Evolutionary conservation across 2,329 filamentous ascomycete species (phyloP).

Genomic region (Paecilomyces niveus): DNA sequence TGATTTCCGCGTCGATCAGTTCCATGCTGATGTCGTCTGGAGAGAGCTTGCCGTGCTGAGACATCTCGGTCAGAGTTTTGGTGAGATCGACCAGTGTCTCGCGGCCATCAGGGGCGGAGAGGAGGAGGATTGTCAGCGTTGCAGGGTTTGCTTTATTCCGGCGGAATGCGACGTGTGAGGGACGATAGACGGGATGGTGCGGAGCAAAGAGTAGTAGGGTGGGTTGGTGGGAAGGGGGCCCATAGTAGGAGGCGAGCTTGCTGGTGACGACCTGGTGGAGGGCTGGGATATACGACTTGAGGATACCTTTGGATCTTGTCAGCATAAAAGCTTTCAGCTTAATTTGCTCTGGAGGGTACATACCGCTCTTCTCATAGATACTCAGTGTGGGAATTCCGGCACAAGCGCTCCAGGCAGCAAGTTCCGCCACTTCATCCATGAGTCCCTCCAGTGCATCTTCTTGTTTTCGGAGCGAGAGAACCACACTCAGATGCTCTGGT

Average conservation of each 20-base stretch:
- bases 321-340: not conserved
- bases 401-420: conserved; percentile 87
- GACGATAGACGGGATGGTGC: conserved; percentile 49
- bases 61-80: conserved; percentile 90
- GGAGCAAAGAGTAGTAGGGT: conserved; percentile 66
- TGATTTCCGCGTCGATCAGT: conserved; percentile 82
- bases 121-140: conserved; percentile 60
- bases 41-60: conserved; percentile 76
- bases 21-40: conserved; percentile 76
- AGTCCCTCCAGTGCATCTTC: conserved; percentile 73
- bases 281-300: conserved; percentile 84
- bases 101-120: conserved; percentile 81
- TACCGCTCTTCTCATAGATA: conserved; percentile 87
- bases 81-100: conserved; percentile 94
- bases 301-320: conserved; percentile 52
- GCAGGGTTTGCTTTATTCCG: conserved; percentile 16
- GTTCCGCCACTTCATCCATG: conserved; percentile 83
- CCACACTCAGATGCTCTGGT: conserved; percentile 80
- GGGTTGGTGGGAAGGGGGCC: conserved; percentile 57
- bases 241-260: conserved; percentile 84
- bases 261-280: conserved; percentile 71
- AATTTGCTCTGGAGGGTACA: conserved; percentile 14
- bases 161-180: conserved; percentile 9
- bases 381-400: conserved; percentile 82
- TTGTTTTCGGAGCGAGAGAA: conserved; percentile 64